phyloP scores from a whole-genome alignment of 2,329 filamentous ascomycete species.

The Ophiocordyceps robertsii region DNA sequence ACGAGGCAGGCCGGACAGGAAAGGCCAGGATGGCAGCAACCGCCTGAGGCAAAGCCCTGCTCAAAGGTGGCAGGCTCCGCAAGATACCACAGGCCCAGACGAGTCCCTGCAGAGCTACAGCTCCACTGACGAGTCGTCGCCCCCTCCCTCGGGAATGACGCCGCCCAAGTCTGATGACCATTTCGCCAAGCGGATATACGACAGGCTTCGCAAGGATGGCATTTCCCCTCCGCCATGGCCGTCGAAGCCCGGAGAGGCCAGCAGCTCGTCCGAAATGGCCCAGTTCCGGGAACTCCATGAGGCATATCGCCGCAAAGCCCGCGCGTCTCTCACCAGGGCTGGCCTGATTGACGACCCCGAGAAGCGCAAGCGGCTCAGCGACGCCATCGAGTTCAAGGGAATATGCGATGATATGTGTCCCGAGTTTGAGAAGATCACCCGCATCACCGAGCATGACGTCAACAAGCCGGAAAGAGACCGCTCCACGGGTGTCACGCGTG shows the following conservation, averaged over 20 bases:
- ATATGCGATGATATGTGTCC: slow-evolving; percentile 60
- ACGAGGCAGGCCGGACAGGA: slow-evolving; percentile 12
- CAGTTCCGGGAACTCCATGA: slow-evolving; percentile 42
- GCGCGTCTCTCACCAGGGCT: slow-evolving; percentile 42
- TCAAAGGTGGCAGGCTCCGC: slow-evolving; percentile 1
- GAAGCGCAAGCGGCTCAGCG: slow-evolving; percentile 44
- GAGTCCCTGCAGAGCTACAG: slow-evolving; percentile 2
- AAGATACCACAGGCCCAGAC: slow-evolving; percentile 1
- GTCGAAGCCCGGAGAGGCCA: slow-evolving; percentile 36
- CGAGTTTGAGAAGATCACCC: slow-evolving; percentile 49
- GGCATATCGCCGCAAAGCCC: slow-evolving; percentile 41
- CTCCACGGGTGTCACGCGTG: slow-evolving; percentile 30
- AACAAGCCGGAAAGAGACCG: slow-evolving; percentile 39
- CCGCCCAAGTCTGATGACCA: slow-evolving; percentile 17
- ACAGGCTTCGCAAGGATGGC: slow-evolving; percentile 38
- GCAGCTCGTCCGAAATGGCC: slow-evolving; percentile 37
- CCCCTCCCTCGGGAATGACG: slow-evolving; percentile 8
- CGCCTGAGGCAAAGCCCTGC: slow-evolving; percentile 3
- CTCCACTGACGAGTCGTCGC: slow-evolving; percentile 5
- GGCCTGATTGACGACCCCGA: slow-evolving; percentile 53
- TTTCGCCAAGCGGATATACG: slow-evolving; percentile 36
- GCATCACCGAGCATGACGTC: slow-evolving; percentile 48
- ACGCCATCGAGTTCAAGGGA: slow-evolving; percentile 54
- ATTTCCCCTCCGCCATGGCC: slow-evolving; percentile 43
- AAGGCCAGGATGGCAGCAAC: slow-evolving; percentile 2